Evolutionary conservation across 306 rosid genomes (phyloP).

Genomic region (Trichosanthes cucumerina): DNA sequence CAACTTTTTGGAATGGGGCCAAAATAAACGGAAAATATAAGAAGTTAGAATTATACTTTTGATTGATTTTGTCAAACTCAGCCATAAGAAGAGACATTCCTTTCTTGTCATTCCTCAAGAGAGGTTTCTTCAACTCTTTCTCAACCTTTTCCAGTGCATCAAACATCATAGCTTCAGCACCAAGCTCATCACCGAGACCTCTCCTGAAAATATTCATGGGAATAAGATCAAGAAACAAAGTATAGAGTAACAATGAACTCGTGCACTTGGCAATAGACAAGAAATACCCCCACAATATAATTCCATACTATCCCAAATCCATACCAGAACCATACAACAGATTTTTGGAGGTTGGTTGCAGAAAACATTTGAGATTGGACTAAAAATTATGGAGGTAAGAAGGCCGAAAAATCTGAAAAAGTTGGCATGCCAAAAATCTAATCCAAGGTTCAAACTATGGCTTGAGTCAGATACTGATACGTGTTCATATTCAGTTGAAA

Average conservation of each 20-base stretch:
- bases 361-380: neutral
- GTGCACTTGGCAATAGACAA: neutral
- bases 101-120: constrained; percentile 76
- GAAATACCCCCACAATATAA: neutral
- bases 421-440: neutral
- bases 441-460: neutral
- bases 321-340: neutral
- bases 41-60: constrained; percentile 37
- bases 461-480: neutral
- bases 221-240: neutral
- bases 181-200: constrained; percentile 62
- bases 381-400: neutral
- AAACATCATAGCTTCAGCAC: constrained; percentile 83
- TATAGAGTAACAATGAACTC: neutral
- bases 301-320: neutral
- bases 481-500: neutral
- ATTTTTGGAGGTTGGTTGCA: neutral
- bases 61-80: constrained; percentile 74
- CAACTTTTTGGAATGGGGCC: neutral
- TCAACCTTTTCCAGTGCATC: constrained; percentile 86
- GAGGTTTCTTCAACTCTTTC: constrained; percentile 69
- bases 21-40: neutral
- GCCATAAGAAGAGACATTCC: constrained; percentile 82
- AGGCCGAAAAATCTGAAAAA: neutral
- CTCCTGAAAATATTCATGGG: constrained; percentile 36